Base-by-base conservation (phyloP, 768 basidiomycete species). In the Russula compacta region DNA sequence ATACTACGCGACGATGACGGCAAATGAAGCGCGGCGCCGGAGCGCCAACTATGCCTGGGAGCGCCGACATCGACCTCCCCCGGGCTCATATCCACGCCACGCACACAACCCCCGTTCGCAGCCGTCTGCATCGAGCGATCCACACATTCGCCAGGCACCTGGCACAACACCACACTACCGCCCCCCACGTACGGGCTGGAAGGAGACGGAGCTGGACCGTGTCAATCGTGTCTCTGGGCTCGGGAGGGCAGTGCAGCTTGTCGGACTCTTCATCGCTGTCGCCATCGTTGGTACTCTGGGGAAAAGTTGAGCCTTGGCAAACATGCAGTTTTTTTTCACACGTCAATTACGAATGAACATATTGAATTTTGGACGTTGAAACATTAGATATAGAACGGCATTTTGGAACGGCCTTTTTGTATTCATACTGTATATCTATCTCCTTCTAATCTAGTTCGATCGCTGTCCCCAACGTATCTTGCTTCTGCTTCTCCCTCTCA, bases 401-500 rank as follows among this genome's bases (percentile, higher is more conserved):
- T 58, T 11, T 17, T 50, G 11, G 39, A 40, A 29, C n/a, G 15
- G 3, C 12, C 5, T 33, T 38, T 47, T 21, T 21, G 24, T 29
- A 12, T 39, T 38, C n/a, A 21, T 14, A 39, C 3, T 47, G 32
- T 49, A 55, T 12, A 9, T 15, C 6, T 29, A 52, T 48, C 29
- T 29, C 32, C 29, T 39, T n/a, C 29, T 62, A 65, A 53, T 58
- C 43, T 56, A 66, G 43, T 52, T 65, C 66, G 1, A 47, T 24
- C 1, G 55, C 59, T 21, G 61, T 72, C 38, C 56, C 70, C 12
- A 58, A n/a, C 1, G 59, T 53, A 50, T 33, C 58, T 15, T 62
- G 48, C 40, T 54, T 63, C 48, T 70, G 56, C 43, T 77, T 81
- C 60, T 71, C 75, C 69, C 73, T 83, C 74, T 90, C 89, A 67